Conservation (phyloP, 345 rosid species). For the Passiflora organensis region DNA sequence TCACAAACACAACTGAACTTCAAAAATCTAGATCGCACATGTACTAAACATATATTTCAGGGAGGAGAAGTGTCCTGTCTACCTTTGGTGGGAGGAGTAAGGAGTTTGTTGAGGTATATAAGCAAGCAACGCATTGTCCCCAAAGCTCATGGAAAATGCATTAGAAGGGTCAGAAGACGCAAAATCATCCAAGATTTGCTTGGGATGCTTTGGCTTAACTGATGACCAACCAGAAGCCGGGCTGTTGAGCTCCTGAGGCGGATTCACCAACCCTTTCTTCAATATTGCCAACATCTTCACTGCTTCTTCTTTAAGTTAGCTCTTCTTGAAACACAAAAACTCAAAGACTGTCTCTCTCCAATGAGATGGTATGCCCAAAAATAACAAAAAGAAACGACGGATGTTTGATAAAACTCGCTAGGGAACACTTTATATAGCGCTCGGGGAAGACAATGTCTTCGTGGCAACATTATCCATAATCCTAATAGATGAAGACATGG, state of each 20-base stretch:
- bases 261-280: slow-evolving; percentile 64
- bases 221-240: slow-evolving; percentile 55
- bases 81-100: slow-evolving; percentile 51
- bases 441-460: background rate
- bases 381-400: background rate
- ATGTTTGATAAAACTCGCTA: background rate
- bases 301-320: background rate
- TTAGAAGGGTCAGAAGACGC: slow-evolving; percentile 43
- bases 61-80: background rate
- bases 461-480: slow-evolving; percentile 44
- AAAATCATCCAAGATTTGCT: slow-evolving; percentile 60
- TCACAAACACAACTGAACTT: background rate
- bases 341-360: background rate
- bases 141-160: slow-evolving; percentile 64
- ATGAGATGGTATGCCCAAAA: background rate
- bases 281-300: slow-evolving; percentile 83
- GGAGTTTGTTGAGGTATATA: slow-evolving; percentile 39
- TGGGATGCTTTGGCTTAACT: slow-evolving; percentile 53
- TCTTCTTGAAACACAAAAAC: no score
- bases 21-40: background rate
- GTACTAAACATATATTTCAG: background rate
- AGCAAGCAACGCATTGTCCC: slow-evolving; percentile 64
- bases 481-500: slow-evolving; percentile 4
- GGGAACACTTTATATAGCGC: slow-evolving; percentile 5
- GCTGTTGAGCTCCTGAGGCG: slow-evolving; percentile 89